Evolutionary conservation across 2,329 filamentous ascomycete species (phyloP).

Genomic region (Diaporthe longicolla): DNA sequence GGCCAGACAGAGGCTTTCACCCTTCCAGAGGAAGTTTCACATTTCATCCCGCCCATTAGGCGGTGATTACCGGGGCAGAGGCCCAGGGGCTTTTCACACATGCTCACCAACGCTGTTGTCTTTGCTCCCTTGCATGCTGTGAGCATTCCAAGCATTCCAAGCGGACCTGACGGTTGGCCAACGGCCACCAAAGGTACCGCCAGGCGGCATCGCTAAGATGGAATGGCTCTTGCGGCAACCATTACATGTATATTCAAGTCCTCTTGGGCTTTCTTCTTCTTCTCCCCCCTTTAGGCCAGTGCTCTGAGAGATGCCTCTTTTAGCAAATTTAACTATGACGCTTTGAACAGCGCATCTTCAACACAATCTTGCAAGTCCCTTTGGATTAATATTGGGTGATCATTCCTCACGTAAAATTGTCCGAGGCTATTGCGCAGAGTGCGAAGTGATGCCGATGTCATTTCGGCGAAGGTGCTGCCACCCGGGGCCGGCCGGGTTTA

Average conservation of each 20-base stretch:
- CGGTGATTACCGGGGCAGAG: neutral
- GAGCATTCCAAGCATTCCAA: neutral
- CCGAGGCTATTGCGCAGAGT: neutral
- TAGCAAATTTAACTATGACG: slow-evolving; percentile 4
- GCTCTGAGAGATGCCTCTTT: slow-evolving; percentile 29
- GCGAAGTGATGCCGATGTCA: neutral
- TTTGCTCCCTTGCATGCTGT: neutral
- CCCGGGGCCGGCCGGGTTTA: neutral
- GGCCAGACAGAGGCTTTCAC: neutral
- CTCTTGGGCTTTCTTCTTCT: slow-evolving; percentile 3
- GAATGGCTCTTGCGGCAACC: neutral
- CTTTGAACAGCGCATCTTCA: slow-evolving; percentile 14
- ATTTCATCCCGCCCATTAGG: slow-evolving; percentile 1
- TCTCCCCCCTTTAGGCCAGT: neutral
- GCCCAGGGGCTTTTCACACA: neutral
- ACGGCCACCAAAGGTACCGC: neutral
- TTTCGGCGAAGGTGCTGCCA: too few species aligned
- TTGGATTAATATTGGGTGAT: neutral
- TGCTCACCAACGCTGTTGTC: neutral
- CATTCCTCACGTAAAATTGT: neutral
- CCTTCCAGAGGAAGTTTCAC: slow-evolving; percentile 1
- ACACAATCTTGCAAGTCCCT: neutral
- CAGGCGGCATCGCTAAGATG: neutral
- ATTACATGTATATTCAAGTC: slow-evolving; percentile 16
- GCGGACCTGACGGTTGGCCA: neutral